These are phyloP conservation scores for Blastomyces gilchristii DNA, from an alignment of 2,329 filamentous ascomycete species.

Conservation along the genomic window DNA sequence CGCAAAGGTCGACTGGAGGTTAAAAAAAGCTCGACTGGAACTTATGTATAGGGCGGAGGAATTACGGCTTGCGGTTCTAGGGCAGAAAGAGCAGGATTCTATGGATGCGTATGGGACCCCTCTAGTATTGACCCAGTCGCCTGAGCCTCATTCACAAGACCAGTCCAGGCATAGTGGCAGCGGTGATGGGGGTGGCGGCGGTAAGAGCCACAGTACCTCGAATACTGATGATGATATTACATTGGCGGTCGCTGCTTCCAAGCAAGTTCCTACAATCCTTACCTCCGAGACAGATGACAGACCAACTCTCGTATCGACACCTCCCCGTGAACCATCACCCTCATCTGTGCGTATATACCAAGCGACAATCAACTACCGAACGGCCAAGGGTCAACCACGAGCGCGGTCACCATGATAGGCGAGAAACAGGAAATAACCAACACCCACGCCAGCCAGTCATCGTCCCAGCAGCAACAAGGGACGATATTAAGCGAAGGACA, in stretches of 20 bases:
- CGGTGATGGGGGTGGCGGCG: neutral
- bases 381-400: slow-evolving; percentile 10
- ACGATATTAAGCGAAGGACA: slow-evolving; percentile 14
- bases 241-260: slow-evolving; percentile 6
- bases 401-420: slow-evolving; percentile 12
- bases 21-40: slow-evolving; percentile 35
- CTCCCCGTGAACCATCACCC: slow-evolving; percentile 12
- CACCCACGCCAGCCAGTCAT: neutral
- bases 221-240: slow-evolving; percentile 12
- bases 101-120: slow-evolving; percentile 9
- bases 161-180: slow-evolving; percentile 2
- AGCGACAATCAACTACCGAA: slow-evolving; percentile 11
- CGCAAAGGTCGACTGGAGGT: slow-evolving; percentile 44
- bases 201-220: neutral
- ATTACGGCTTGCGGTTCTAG: slow-evolving; percentile 6
- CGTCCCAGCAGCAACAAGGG: slow-evolving; percentile 6
- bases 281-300: slow-evolving; percentile 8
- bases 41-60: slow-evolving; percentile 27
- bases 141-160: slow-evolving; percentile 10
- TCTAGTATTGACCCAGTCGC: slow-evolving; percentile 2
- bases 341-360: slow-evolving; percentile 13
- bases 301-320: neutral
- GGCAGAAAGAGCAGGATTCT: slow-evolving; percentile 14
- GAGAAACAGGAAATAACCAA: slow-evolving; percentile 13
- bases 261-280: neutral